Evolutionary conservation across 805 yeast genomes (phyloP).

Genomic region (Metschnikowia vanudenii): DNA sequence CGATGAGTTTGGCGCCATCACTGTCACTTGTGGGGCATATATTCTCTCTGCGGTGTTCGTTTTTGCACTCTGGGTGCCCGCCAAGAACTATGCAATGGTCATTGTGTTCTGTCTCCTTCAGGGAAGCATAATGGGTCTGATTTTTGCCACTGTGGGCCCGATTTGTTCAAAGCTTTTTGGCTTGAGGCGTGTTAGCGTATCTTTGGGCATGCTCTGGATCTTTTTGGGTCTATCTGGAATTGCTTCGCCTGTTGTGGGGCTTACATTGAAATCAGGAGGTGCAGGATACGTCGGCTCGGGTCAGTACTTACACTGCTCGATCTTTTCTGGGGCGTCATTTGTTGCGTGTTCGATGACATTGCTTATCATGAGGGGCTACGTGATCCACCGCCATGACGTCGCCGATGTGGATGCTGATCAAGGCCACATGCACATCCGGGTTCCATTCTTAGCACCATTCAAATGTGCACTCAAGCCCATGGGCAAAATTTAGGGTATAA

Average conservation of each 20-base stretch:
- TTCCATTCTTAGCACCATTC: slow-evolving; percentile 16
- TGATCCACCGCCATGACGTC: slow-evolving; percentile 47
- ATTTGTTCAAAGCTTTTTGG: slow-evolving; percentile 55
- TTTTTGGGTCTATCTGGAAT: slow-evolving; percentile 49
- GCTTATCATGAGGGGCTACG: slow-evolving; percentile 51
- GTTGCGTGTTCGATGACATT: slow-evolving; percentile 44
- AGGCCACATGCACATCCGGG: slow-evolving; percentile 20
- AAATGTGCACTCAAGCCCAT: slow-evolving; percentile 10
- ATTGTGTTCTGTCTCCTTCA: slow-evolving; percentile 49
- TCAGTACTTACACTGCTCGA: slow-evolving; percentile 52
- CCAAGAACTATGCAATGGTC: slow-evolving; percentile 55
- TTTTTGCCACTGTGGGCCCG: slow-evolving; percentile 57
- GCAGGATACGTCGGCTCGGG: slow-evolving; percentile 33
- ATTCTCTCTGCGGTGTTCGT: slow-evolving; percentile 27
- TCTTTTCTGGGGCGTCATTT: slow-evolving; percentile 59
- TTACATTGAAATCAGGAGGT: slow-evolving; percentile 41
- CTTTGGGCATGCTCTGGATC: slow-evolving; percentile 53
- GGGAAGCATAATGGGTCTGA: slow-evolving; percentile 61
- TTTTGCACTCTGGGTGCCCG: slow-evolving; percentile 40
- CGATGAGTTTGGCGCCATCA: slow-evolving; percentile 53
- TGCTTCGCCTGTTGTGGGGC: slow-evolving; percentile 62
- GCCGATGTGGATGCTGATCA: slow-evolving; percentile 16
- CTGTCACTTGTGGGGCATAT: slow-evolving; percentile 35
- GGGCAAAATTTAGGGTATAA: slow-evolving; percentile 2
- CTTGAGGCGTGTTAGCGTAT: slow-evolving; percentile 47